Base-by-base conservation (phyloP, 2,329 filamentous ascomycete species). In the Exophiala phaeomuriformis region DNA sequence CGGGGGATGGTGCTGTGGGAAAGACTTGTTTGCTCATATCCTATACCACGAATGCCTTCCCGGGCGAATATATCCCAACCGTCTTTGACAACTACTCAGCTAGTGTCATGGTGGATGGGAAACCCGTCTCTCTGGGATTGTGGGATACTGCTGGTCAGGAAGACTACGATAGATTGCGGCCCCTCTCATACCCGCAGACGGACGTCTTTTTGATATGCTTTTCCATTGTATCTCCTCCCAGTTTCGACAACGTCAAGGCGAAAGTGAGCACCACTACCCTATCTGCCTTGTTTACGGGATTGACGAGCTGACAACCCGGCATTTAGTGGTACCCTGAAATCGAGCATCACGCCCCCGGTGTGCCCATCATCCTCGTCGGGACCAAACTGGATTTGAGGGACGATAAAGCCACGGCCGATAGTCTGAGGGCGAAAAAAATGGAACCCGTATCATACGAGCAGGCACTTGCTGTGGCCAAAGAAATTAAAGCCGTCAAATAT, bases 21-120 rank as follows among this genome's bases (percentile, higher is more conserved):
- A 98, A 98, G 91, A 98, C 93, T 79, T 98, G 93, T 78, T 84
- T 98, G 56, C 84, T 98, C 66, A 98, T 98, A 71, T 97, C 91
- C 49, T 98, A 98, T 77, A 97, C 93, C 61, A 98, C 93, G 61
- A 98, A 97, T 77, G 93, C 93, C 62, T 98, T 98, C 72, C 93
- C 93, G n/a, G 93, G 93, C 72, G 93, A 98, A 79, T 98, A 98
- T 75, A 97, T 98, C 65, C 93, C 93, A 63, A 98, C 93, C 66
- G 93, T 98, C 60, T 97, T 97, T 74, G 91, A 97, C 71, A 98
- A 98, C 77, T 97, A 97, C 78, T 95, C 91, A 36, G 93, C 93
- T 61, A 95, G 90, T 77, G 93, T 98, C 52, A 96, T 96, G 88
- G 93, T 97, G 52, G 93, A 97, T 77, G 90, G 90, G 66, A 95